A percentile compares a stretch with the other conserved stretches of the same genome.
Evolutionary conservation across 129 eudicot genomes (phyloP).

Genomic region (Tagetes patula): DNA sequence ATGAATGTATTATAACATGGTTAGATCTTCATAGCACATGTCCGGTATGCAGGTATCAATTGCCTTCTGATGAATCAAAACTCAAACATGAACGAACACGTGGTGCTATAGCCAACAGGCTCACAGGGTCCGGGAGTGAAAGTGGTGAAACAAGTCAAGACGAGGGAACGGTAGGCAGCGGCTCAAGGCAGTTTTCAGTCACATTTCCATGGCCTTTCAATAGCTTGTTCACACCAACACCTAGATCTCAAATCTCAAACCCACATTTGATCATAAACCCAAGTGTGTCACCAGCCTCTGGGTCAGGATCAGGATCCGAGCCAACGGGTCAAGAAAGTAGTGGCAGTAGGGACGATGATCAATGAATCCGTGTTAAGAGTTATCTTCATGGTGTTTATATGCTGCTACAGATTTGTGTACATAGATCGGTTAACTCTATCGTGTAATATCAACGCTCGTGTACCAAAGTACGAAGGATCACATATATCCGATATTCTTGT

Average conservation of each 20-base stretch:
- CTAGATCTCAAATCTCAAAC: slow-evolving; percentile 33
- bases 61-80: slow-evolving; percentile 51
- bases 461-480: slow-evolving; percentile 14
- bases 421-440: slow-evolving; percentile 22
- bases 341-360: slow-evolving; percentile 13
- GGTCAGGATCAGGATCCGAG: slow-evolving; percentile 32
- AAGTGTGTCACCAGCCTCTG: slow-evolving; percentile 10
- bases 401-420: slow-evolving; percentile 18
- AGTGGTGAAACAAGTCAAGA: slow-evolving; percentile 16
- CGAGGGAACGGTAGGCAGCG: slow-evolving; percentile 30
- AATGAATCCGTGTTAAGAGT: not conserved
- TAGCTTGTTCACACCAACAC: slow-evolving; percentile 52
- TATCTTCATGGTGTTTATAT: slow-evolving; percentile 23
- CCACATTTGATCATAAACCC: slow-evolving; percentile 19
- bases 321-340: slow-evolving; percentile 27
- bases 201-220: slow-evolving; percentile 68
- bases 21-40: slow-evolving; percentile 61
- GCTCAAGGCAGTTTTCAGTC: slow-evolving; percentile 40
- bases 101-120: slow-evolving; percentile 18
- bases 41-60: slow-evolving; percentile 56
- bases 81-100: slow-evolving; percentile 11
- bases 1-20: slow-evolving; percentile 54
- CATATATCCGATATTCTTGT: not conserved
- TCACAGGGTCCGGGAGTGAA: slow-evolving; percentile 17
- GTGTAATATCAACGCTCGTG: slow-evolving; percentile 11